Conservation (phyloP, 2,329 filamentous ascomycete species). For the Cytospora chrysosperma region DNA sequence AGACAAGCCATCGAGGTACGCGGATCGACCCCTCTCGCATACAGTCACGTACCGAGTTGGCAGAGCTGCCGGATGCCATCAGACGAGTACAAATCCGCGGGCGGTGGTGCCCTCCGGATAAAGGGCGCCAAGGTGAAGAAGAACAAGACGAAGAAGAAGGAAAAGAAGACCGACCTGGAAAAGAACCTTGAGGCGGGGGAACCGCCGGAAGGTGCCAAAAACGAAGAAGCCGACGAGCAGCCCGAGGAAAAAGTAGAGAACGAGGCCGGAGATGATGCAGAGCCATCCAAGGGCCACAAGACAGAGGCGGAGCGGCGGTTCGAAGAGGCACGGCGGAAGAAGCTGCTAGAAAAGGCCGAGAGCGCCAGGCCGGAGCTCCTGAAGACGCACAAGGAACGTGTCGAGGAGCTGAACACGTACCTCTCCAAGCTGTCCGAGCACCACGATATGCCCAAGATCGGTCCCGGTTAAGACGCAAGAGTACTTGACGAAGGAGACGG, state of each 20-base stretch:
- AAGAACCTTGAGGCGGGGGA: slow-evolving; percentile 42
- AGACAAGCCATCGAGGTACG: not conserved
- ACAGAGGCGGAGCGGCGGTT: slow-evolving; percentile 81
- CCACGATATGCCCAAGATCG: slow-evolving; percentile 86
- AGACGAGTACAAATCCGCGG: slow-evolving; percentile 68
- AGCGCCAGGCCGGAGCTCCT: slow-evolving; percentile 68
- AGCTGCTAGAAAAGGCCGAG: slow-evolving; percentile 77
- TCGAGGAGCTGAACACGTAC: slow-evolving; percentile 94
- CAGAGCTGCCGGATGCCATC: slow-evolving; percentile 55
- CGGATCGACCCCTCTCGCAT: not conserved
- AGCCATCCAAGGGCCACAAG: slow-evolving; percentile 51
- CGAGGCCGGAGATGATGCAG: slow-evolving; percentile 34
- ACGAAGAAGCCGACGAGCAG: slow-evolving; percentile 35
- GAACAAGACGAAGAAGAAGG: slow-evolving; percentile 64
- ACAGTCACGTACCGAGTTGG: not conserved
- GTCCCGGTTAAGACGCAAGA: slow-evolving; percentile 48
- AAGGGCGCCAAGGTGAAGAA: slow-evolving; percentile 71
- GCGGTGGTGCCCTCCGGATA: slow-evolving; percentile 76
- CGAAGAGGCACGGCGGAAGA: slow-evolving; percentile 77
- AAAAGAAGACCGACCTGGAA: slow-evolving; percentile 48
- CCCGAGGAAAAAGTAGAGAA: slow-evolving; percentile 31
- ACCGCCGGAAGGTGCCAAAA: slow-evolving; percentile 34
- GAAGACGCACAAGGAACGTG: slow-evolving; percentile 95
- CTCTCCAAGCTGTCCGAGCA: slow-evolving; percentile 90
- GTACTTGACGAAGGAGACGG: not conserved